Evolutionary conservation across 805 yeast species (phyloP), one percentile per base, ranked within the genome.

Genomic region (Candida krabiensis): DNA sequence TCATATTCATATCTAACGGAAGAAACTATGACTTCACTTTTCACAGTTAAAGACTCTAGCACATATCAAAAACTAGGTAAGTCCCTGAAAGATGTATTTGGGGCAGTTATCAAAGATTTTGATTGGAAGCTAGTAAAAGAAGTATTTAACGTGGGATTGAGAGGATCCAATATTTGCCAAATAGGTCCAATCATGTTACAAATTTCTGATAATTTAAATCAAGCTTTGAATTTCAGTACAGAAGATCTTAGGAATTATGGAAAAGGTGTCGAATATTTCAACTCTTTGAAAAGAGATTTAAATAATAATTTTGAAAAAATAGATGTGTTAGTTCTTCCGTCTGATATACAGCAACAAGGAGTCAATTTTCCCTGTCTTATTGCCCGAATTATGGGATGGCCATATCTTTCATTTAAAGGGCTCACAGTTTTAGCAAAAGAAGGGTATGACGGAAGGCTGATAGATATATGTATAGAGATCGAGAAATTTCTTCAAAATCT

Each of bases 401-500:
- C 47, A 3, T 19, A 28, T 15, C 12, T 43, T 9, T 4, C 25
- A 1, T 15, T 33, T 16, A 6, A n/a, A 11, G 35, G 25, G 1
- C 4, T 12, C 2, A 7, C 27, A 2, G 5, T 37, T 12, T 18
- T 43, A 8, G 33, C 42, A 5, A 37, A 30, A 21, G 13, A 9
- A 6, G 47, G 50, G 9, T 28, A 23, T 21, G 50, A 46, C 19
- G 45, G 50, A 3, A 29, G 47, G 15, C 28, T 46, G 3, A 27
- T 46, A 6, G 47, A 46, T 32, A 40, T 46, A 9, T 32, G 37
- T 11, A 24, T 28, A 17, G 30, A 26, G 4, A 2, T 36, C 11
- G 44, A 40, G 29, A n/a, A n/a, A n/a, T n/a, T n/a, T n/a, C n/a
- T n/a, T n/a, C n/a, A n/a, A n/a, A n/a, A n/a, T n/a, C n/a, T n/a